Evolutionary conservation across 1,284 basidiomycete species (phyloP), one percentile per base, ranked within the genome.

Genomic region (Puccinia sorghi): DNA sequence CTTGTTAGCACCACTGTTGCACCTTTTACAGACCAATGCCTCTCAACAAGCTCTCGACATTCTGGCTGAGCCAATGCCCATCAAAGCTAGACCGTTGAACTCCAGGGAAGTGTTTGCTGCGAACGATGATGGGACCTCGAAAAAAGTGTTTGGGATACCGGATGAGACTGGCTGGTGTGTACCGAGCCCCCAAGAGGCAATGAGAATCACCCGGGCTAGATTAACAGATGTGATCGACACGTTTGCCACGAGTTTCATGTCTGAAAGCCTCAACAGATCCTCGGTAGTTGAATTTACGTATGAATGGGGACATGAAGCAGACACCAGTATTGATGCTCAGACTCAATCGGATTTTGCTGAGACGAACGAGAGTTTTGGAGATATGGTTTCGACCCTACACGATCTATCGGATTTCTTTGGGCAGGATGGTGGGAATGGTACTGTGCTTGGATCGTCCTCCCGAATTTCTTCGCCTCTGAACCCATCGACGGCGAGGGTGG

Each of bases 141-240:
- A 78, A 11, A 89, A 90, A 50, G 88, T 95, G 13, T 95, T 95
- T 83, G 93, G 93, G 11, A 86, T 90, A 25, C 90, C 93, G 1
- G 88, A 91, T 79, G 88, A 90, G 66, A 92, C 91, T 1, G 94
- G 93, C 11, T 96, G 93, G 94, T 92, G 89, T 82, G 88, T 94
- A 54, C 88, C 92, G 15, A 89, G 89, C 81, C 87, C 89, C 1
- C 89, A 90, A 75, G 86, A 87, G 41, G 87, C 89, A 37, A 88
- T 89, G 37, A 87, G 88, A 2, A 86, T 87, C 17, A 93, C 92
- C 81, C 88, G 92, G 69, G 86, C 88, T 70, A 94, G 94, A 82
- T 88, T 94, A 80, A 88, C 90, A 84, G 91, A 91, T 1, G 91
- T 95, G 17, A 93, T 92, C 82, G 92, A 93, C 82, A 92, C 91